phyloP scores from a whole-genome alignment of 2,329 filamentous ascomycete genomes.

The Rhexocercosporidium sp. region DNA sequence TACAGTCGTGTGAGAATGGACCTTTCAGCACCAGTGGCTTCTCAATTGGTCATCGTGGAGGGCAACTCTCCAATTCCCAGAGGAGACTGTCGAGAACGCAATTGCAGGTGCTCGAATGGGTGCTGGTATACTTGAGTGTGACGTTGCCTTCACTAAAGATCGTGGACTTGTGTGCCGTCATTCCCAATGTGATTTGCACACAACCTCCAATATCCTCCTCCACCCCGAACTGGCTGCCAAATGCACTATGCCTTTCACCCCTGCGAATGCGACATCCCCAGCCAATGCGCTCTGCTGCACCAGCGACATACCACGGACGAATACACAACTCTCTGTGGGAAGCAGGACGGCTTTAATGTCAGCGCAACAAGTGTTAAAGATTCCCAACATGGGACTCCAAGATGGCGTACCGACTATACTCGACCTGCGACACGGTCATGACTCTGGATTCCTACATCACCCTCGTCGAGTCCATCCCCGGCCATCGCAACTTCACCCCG shows the following conservation, averaged over 20 bases:
- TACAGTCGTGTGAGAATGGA: constrained; percentile 30
- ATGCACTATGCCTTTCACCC: constrained; percentile 29
- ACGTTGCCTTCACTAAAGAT: constrained; percentile 33
- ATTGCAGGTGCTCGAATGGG: constrained; percentile 31
- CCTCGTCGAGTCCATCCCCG: constrained; percentile 28
- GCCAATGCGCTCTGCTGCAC: constrained; percentile 32
- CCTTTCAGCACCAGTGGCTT: constrained; percentile 21
- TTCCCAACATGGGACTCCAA: constrained; percentile 28
- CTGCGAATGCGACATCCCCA: constrained; percentile 19
- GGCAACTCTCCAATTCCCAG: constrained; percentile 32
- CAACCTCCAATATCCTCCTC: constrained; percentile 31
- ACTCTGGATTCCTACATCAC: constrained; percentile 30
- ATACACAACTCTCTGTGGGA: constrained; percentile 30
- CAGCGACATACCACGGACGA: constrained; percentile 31
- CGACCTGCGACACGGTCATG: constrained; percentile 30
- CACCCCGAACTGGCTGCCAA: constrained; percentile 26
- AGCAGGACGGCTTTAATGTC: constrained; percentile 31
- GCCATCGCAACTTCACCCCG: constrained; percentile 30
- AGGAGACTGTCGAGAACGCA: constrained; percentile 29
- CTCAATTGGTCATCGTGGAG: constrained; percentile 32
- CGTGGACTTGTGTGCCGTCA: constrained; percentile 32
- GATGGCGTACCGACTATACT: constrained; percentile 32
- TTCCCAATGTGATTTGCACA: constrained; percentile 33
- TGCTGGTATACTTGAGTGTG: constrained; percentile 33
- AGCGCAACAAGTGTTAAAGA: constrained; percentile 28